Percentiles rank a stretch among this genome's conserved stretches.
Conservation (phyloP, 805 yeast genomes). For the Wickerhamomyces pijperi region DNA sequence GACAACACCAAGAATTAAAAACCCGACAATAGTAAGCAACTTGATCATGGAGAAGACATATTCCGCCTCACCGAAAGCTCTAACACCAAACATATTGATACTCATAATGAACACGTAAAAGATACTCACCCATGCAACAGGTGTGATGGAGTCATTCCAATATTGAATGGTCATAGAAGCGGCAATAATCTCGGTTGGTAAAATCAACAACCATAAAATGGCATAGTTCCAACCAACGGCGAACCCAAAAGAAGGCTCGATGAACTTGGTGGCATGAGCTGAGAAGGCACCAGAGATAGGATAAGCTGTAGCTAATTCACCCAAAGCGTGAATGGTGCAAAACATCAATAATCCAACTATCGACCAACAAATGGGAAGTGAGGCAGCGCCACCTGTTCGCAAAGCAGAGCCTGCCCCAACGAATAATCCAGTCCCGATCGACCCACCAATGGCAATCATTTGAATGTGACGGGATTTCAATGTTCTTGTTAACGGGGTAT, state of each 20-base stretch:
- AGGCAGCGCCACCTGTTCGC: slow-evolving; percentile 53
- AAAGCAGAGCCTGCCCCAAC: slow-evolving; percentile 56
- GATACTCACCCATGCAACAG: slow-evolving; percentile 38
- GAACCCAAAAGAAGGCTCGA: slow-evolving; percentile 53
- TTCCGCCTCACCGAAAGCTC: slow-evolving; percentile 45
- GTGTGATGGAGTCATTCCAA: slow-evolving; percentile 35
- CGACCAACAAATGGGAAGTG: slow-evolving; percentile 44
- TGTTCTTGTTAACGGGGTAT: slow-evolving; percentile 45
- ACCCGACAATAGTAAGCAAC: slow-evolving; percentile 37
- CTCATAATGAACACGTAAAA: slow-evolving; percentile 35
- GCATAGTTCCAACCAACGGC: slow-evolving; percentile 51
- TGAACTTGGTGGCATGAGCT: slow-evolving; percentile 45
- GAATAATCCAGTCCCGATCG: slow-evolving; percentile 60
- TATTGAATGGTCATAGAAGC: slow-evolving; percentile 42
- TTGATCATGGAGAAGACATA: slow-evolving; percentile 37
- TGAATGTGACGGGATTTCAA: slow-evolving; percentile 50
- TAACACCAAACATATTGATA: slow-evolving; percentile 44
- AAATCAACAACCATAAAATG: slow-evolving; percentile 38
- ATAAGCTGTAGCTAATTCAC: slow-evolving; percentile 48
- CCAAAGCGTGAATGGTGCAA: slow-evolving; percentile 49
- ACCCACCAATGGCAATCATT: slow-evolving; percentile 60
- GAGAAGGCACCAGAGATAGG: slow-evolving; percentile 58
- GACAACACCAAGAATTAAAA: slow-evolving; percentile 41
- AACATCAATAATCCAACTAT: slow-evolving; percentile 46
- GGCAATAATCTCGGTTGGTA: slow-evolving; percentile 42